Percentiles rank a stretch among this genome's conserved stretches.
Conservation (phyloP, 768 basidiomycete genomes). For the Lactarius vividus region DNA sequence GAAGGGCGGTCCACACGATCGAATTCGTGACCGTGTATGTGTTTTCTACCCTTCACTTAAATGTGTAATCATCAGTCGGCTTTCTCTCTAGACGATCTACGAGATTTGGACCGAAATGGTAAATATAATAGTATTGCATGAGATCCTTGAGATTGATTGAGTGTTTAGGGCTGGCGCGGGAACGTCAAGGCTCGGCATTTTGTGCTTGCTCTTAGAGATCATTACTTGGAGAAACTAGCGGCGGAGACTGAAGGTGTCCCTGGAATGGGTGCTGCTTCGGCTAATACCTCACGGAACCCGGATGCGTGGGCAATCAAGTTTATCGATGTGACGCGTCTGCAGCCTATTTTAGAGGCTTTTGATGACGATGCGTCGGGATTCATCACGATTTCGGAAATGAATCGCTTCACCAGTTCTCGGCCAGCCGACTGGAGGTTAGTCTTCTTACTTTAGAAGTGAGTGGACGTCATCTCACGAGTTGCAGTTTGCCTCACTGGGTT, state of each 20-base stretch:
- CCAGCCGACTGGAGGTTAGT: conserved; percentile 33
- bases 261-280: background rate
- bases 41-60: background rate
- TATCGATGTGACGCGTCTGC: conserved; percentile 28
- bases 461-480: background rate
- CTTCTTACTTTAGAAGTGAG: background rate
- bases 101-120: conserved; percentile 33
- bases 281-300: background rate
- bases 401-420: conserved; percentile 32
- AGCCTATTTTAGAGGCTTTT: conserved; percentile 35
- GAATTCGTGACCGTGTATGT: background rate
- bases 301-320: conserved; percentile 33
- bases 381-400: conserved; percentile 36
- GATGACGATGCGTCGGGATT: conserved; percentile 38
- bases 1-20: conserved; percentile 31
- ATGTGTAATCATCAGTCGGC: background rate
- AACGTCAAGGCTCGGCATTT: conserved; percentile 25
- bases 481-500: conserved; percentile 35
- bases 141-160: background rate
- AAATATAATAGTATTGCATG: background rate
- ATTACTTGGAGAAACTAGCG: conserved; percentile 31
- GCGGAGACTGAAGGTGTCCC: background rate
- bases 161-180: conserved; percentile 25
- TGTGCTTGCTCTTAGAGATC: conserved; percentile 34
- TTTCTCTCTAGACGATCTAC: background rate